Percentiles rank a stretch among this genome's conserved stretches.
These are phyloP conservation scores for Vanderwaltozyma verrucispora DNA, from an alignment of 805 yeast genomes.

Conservation along the genomic window DNA sequence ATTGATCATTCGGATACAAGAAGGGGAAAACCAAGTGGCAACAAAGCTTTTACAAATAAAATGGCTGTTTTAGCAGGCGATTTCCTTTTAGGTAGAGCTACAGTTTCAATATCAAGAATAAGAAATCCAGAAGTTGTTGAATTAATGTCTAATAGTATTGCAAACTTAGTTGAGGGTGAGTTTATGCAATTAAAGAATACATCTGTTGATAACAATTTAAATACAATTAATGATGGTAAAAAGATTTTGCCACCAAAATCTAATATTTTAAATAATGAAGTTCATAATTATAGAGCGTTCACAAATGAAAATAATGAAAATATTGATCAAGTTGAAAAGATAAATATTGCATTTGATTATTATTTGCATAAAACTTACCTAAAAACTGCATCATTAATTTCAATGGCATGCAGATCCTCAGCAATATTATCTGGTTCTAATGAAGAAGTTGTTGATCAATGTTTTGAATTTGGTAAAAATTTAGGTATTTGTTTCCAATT, in stretches of 20 bases:
- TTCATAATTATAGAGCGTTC: constrained; percentile 28
- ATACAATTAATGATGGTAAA: constrained; percentile 24
- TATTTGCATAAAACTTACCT: constrained; percentile 91
- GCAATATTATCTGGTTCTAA: constrained; percentile 86
- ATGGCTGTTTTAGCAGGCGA: constrained; percentile 98
- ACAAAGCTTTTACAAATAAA: constrained; percentile 88
- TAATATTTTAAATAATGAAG: constrained; percentile 6
- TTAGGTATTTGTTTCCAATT: constrained; percentile 92
- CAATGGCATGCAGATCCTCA: constrained; percentile 86
- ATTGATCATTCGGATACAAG: constrained; percentile 83
- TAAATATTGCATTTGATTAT: constrained; percentile 89
- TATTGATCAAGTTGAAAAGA: constrained; percentile 51
- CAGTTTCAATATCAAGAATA: constrained; percentile 86
- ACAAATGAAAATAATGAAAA: constrained; percentile 3
- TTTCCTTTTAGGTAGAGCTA: constrained; percentile 88
- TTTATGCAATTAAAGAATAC: constrained; percentile 97
- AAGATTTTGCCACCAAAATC: constrained; percentile 37
- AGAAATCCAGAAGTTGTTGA: constrained; percentile 97
- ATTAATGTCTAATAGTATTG: constrained; percentile 88
- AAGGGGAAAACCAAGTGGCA: constrained; percentile 85
- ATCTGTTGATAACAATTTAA: constrained; percentile 44
- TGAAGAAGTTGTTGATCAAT: constrained; percentile 64
- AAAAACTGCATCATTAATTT: constrained; percentile 89
- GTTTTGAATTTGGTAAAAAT: constrained; percentile 87
- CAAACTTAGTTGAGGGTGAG: constrained; percentile 95